phyloP scores from a whole-genome alignment of 148 eudicot genomes.

The Fagopyrum homotropicum region DNA sequence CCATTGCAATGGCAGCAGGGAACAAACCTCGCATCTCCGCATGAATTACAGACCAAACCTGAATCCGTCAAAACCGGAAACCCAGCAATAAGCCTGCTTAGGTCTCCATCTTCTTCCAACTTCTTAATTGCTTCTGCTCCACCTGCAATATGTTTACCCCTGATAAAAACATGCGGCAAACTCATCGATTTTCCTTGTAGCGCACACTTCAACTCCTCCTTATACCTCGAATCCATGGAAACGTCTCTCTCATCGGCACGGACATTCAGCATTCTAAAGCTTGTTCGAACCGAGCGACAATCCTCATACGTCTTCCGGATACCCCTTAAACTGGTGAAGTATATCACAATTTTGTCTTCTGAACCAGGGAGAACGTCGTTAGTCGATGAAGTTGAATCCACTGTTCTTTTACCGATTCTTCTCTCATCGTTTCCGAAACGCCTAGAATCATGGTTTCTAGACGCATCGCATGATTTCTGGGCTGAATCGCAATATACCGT shows the following conservation, averaged over 20 bases:
- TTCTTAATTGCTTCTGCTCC: conserved; percentile 62
- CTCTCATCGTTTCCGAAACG: too few relatives aligned
- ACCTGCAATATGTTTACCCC: conserved; percentile 59
- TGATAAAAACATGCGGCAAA: conserved; percentile 66
- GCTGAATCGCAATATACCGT: neutral
- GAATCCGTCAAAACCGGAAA: conserved; percentile 28
- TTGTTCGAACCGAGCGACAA: conserved; percentile 58
- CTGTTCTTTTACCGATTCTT: too few relatives aligned
- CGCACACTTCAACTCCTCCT: conserved; percentile 52
- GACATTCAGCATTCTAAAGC: conserved; percentile 40
- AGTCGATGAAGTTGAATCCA: neutral
- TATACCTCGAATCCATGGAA: conserved; percentile 76
- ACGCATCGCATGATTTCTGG: conserved; percentile 20
- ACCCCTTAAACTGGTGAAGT: conserved; percentile 67
- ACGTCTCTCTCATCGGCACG: conserved; percentile 63
- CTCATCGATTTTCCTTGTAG: conserved; percentile 31
- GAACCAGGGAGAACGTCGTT: conserved; percentile 33
- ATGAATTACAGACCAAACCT: conserved; percentile 62
- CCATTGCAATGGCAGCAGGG: conserved; percentile 80
- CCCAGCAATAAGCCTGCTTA: conserved; percentile 42
- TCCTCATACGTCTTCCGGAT: conserved; percentile 69
- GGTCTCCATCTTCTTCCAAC: conserved; percentile 58
- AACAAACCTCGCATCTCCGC: conserved; percentile 69
- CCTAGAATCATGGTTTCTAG: too few relatives aligned
- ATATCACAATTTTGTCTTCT: conserved; percentile 49